Evolutionary conservation across 495 filamentous ascomycete species (phyloP), one percentile per base, ranked within the genome.

Genomic region (Xylaria cubensis): DNA sequence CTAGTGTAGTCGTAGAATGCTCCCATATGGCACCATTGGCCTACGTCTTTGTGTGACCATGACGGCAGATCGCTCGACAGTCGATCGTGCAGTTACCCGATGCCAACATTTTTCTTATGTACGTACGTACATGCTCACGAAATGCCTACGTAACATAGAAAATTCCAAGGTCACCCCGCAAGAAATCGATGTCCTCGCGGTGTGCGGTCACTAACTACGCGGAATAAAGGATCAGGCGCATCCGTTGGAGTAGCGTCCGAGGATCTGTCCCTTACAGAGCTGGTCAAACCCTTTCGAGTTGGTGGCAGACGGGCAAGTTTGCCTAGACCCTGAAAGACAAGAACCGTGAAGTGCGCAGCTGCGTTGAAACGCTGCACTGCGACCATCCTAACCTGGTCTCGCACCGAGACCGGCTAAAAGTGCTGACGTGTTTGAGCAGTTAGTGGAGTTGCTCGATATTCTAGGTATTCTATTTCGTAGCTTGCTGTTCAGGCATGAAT

Each of bases 311-410:
- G 29, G 56, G 44, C 42, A 36, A 58, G 32, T 46, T 50, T 70
- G 44, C 24, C 68, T 63, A 26, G 58, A 48, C 46, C 58, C 68
- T 53, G 24, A 42, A 24, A 29, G 42, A 51, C 29, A 61, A 41
- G 62, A 63, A 29, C 12, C 19, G 29, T 41, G 7, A 32, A 64
- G 21, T 39, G 21, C 44, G 61, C 17, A 53, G 69, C 55, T 55
- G 69, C 69, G 69, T 71, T 71, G 69, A 64, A 64, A 71, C 61
- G 69, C 59, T 71, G 69, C 69, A 56, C 48, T 71, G 59, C 59
- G 59, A 71, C 69, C 48, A 71, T 70, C 58, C 68, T 64, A 64
- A 71, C 59, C 61, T 64, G 69, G 61, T 64, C 69, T 71, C 50
- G 69, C 69, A 71, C 69, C 69, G 69, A 71, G 50, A 64, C 59